Base-by-base conservation (phyloP, 306 rosid genomes). In the Fragaria vesca region DNA sequence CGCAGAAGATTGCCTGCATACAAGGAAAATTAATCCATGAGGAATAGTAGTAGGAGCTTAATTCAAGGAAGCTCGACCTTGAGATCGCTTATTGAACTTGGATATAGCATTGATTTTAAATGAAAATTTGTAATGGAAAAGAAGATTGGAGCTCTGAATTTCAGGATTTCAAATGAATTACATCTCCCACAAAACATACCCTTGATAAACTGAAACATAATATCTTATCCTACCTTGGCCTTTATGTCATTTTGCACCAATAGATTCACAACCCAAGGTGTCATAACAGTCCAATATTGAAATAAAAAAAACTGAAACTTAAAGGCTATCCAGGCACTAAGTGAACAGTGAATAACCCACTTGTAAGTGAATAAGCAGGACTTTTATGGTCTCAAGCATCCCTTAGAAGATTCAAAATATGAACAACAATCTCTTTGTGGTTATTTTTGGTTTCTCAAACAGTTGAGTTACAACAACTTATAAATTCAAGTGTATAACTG, bases 1-100 rank as follows among this genome's bases (percentile, higher is more conserved):
- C 97, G 96, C 82, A 96, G 82, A 82, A 96, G 98, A 85, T 96
- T 96, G 48, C 99, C 99, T 96, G 79, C 75, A 43, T 18, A 75
- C 68, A 63, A 73, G 18, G 40, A 38, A 52, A 43, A 74, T 26
- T 12, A 32, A 54, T 54, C 60, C 43, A 7, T 18, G 17, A 62
- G 69, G 18, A 61, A 30, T 28, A 15, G 58, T 1, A 6, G 15
- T 13, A 55, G 1, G 26, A 40, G 2, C 6, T 18, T 21, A 48
- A 43, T 18, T 43, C 11, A 61, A 61, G 51, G 2, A 38, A 28
- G 21, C 18, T 2, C 12, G 32, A 30, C 45, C 12, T n/a, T 16
- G 30, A 24, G 38, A 2, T 6, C 10, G 4, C 7, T 18, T 4
- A 40, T 24, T 66, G 20, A 24, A 11, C 66, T 60, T 1, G 15